Evolutionary conservation across 805 yeast species (phyloP).

Genomic region (Saccharomycopsis malanga): DNA sequence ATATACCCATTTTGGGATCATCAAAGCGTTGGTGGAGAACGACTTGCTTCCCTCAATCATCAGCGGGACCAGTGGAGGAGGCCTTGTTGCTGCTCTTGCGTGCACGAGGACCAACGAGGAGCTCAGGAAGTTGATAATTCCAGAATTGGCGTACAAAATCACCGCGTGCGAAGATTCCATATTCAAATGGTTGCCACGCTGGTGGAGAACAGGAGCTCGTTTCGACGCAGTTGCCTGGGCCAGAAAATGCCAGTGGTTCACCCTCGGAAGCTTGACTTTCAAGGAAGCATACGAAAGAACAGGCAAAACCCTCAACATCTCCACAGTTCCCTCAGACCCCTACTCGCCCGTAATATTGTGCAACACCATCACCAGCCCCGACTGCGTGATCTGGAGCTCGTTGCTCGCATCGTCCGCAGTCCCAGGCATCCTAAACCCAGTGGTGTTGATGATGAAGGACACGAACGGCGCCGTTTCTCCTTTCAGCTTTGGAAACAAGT

Average conservation of each 20-base stretch:
- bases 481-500: slow-evolving; percentile 64
- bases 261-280: slow-evolving; percentile 65
- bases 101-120: slow-evolving; percentile 68
- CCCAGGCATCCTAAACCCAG: slow-evolving; percentile 76
- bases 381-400: slow-evolving; percentile 77
- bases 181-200: slow-evolving; percentile 52
- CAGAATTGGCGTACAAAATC: slow-evolving; percentile 54
- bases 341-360: slow-evolving; percentile 76
- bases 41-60: slow-evolving; percentile 61
- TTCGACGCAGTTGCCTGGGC: slow-evolving; percentile 77
- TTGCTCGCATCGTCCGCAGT: slow-evolving; percentile 75
- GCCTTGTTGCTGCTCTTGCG: slow-evolving; percentile 64
- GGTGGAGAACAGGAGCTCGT: slow-evolving; percentile 71
- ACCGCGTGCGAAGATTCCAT: slow-evolving; percentile 65
- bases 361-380: slow-evolving; percentile 69
- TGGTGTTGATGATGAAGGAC: slow-evolving; percentile 65
- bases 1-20: slow-evolving; percentile 69
- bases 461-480: slow-evolving; percentile 42
- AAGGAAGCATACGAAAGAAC: slow-evolving; percentile 62
- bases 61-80: slow-evolving; percentile 80
- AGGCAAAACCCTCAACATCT: slow-evolving; percentile 62
- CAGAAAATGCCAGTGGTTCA: slow-evolving; percentile 57
- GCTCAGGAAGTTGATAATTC: slow-evolving; percentile 45
- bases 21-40: slow-evolving; percentile 61
- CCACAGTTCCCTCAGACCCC: slow-evolving; percentile 77